Percentiles rank a stretch among this genome's conserved stretches.
Conservation (phyloP, 2,329 filamentous ascomycete genomes). For the Alternaria solani region DNA sequence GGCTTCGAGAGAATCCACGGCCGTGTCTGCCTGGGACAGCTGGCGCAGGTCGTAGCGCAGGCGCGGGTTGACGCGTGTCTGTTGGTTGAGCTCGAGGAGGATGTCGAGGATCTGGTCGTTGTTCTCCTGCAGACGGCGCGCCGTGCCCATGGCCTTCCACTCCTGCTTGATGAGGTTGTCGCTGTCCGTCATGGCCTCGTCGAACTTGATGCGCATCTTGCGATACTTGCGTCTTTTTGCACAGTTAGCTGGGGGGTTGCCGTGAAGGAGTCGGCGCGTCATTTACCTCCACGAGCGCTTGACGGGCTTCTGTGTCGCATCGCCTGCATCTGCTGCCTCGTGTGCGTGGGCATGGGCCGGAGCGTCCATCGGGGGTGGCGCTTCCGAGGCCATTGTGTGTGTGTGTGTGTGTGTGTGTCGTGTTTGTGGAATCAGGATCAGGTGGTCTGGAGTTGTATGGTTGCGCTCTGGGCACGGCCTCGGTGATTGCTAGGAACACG, state of each 20-base stretch:
- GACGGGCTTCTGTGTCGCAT: constrained; percentile 40
- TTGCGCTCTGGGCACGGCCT: constrained; percentile 14
- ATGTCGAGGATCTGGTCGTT: constrained; percentile 93
- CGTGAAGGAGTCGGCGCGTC: constrained; percentile 11
- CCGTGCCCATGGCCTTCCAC: constrained; percentile 79
- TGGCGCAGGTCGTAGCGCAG: constrained; percentile 75
- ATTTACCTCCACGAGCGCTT: constrained; percentile 52
- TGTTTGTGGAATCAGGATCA: not conserved
- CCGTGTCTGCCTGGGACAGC: constrained; percentile 47
- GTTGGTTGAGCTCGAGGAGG: constrained; percentile 88
- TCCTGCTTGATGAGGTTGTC: constrained; percentile 84
- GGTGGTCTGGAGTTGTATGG: not conserved
- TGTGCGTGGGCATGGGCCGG: not conserved
- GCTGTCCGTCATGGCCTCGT: constrained; percentile 78
- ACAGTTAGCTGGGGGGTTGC: constrained; percentile 11
- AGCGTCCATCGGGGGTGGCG: constrained; percentile 19
- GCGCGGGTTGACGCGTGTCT: constrained; percentile 75
- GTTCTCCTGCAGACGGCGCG: constrained; percentile 84
- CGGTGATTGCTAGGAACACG: constrained; percentile 21
- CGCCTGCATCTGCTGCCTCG: constrained; percentile 21
- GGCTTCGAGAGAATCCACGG: constrained; percentile 36
- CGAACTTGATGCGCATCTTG: constrained; percentile 84
- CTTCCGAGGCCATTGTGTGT: constrained; percentile 40
- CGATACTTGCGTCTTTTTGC: constrained; percentile 81
- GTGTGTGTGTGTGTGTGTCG: constrained; percentile 6